phyloP scores from a whole-genome alignment of 2,329 filamentous ascomycete genomes.

The Cadophora sp. region DNA sequence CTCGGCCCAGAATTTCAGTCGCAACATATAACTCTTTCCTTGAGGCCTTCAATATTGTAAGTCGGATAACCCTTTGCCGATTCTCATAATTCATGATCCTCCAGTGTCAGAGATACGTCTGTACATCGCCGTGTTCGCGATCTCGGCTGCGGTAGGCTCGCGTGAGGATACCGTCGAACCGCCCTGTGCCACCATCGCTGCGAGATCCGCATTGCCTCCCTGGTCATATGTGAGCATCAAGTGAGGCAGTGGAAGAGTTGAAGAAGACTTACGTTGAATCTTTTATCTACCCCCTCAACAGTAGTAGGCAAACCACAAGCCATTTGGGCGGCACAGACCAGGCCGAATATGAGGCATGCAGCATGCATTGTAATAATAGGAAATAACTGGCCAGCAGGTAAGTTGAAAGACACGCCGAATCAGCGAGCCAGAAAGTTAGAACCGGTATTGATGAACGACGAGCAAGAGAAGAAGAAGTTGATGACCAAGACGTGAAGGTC shows the following conservation, averaged over 20 bases:
- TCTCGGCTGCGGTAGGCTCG: background rate
- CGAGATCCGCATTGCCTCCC: conserved; percentile 4
- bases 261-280: background rate
- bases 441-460: background rate
- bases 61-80: too few relatives aligned
- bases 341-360: background rate
- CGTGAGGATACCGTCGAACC: background rate
- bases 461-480: background rate
- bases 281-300: background rate
- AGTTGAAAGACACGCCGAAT: background rate
- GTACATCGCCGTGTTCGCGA: background rate
- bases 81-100: background rate
- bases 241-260: background rate
- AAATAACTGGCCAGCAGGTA: background rate
- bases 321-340: background rate
- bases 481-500: background rate
- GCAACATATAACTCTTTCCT: background rate
- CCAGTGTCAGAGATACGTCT: background rate
- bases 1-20: background rate
- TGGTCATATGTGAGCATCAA: background rate
- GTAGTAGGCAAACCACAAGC: background rate
- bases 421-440: background rate
- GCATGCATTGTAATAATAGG: background rate
- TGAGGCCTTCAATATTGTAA: background rate
- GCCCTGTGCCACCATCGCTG: background rate